phyloP scores from a whole-genome alignment of 2,329 filamentous ascomycete genomes.

The Penicillium sp. region DNA sequence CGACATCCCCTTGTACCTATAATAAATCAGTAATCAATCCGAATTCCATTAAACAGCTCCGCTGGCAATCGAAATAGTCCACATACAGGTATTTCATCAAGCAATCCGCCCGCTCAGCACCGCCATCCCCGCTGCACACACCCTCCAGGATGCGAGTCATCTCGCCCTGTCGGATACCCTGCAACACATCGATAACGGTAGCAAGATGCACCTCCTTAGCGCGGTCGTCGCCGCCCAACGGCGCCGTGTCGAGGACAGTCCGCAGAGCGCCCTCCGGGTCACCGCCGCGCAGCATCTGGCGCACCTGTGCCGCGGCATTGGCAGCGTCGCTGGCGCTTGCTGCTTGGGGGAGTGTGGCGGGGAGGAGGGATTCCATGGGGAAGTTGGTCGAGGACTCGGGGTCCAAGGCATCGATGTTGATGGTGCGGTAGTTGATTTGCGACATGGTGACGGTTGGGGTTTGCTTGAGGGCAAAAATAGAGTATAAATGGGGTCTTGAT shows the following conservation, averaged over 20 bases:
- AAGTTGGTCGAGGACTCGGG: constrained; percentile 91
- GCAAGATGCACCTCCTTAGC: constrained; percentile 80
- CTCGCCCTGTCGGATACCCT: constrained; percentile 93
- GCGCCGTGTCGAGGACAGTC: constrained; percentile 79
- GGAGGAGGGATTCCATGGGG: constrained; percentile 77
- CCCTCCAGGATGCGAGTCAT: constrained; percentile 85
- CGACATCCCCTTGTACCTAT: constrained; percentile 88
- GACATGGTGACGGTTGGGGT: constrained; percentile 35
- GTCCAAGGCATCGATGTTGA: constrained; percentile 89
- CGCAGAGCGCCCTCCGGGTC: constrained; percentile 84
- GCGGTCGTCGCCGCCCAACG: constrained; percentile 57
- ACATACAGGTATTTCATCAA: constrained; percentile 96
- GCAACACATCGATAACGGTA: constrained; percentile 87
- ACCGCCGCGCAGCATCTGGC: constrained; percentile 81
- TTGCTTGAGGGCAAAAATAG: neutral
- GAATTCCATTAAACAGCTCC: neutral
- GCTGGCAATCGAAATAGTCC: neutral
- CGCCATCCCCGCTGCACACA: constrained; percentile 74
- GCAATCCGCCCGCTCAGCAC: constrained; percentile 82
- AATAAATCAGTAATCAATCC: constrained; percentile 8
- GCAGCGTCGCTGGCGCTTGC: constrained; percentile 76
- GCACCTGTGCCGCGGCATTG: constrained; percentile 73
- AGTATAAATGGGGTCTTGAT: neutral
- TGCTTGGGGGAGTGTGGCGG: constrained; percentile 65
- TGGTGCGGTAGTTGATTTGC: constrained; percentile 71